Evolutionary conservation across 1,284 basidiomycete genomes (phyloP), one percentile per base, ranked within the genome.

Genomic region (Austroboletus niveus): DNA sequence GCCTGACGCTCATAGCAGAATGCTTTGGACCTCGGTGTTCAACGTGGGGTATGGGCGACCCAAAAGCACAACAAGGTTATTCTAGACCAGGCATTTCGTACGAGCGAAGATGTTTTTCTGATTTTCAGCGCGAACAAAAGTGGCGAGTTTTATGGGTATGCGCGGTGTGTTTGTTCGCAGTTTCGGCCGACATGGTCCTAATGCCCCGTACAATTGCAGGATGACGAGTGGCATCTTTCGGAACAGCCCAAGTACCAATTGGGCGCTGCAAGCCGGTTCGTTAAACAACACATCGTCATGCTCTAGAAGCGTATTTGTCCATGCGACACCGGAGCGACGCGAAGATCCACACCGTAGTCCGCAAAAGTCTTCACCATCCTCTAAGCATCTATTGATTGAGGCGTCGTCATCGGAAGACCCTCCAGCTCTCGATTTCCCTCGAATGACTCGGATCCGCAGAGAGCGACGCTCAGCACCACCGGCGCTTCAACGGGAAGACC

Each of bases 41-140:
- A 87, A 66, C 81, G 80, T 8, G 87, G 91, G 1, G 58, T 88
- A 1, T 98, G 96, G 95, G 87, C 89, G 34, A 98, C 95, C 0
- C 96, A 98, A 69, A 80, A 80, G 53, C 95, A 98, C 72, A 98
- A 98, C 63, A 94, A 98, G 69, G 80, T 80, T 5, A 82, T 92
- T 41, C 74, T 94, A 29, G 93, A 98, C 60, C 92, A 94, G 68
- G 94, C 95, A 0, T 98, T 80, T 70, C 82, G 93, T 35, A 96
- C 92, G 8, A 90, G 89, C 59, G 80, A 83, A 60, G 85, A 92
- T 15, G 94, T 97, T 5, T 89, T 80, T 62, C 79, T 98, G 42
- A 86, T 98, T 58, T 97, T 97, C 63, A 84, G 93, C 41, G 94
- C 92, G 27, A 98, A 98, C 72, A 90, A 89, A 68, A 92, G 90